Conservation (phyloP, 2,329 filamentous ascomycete species). For the Scytalidium sp. region DNA sequence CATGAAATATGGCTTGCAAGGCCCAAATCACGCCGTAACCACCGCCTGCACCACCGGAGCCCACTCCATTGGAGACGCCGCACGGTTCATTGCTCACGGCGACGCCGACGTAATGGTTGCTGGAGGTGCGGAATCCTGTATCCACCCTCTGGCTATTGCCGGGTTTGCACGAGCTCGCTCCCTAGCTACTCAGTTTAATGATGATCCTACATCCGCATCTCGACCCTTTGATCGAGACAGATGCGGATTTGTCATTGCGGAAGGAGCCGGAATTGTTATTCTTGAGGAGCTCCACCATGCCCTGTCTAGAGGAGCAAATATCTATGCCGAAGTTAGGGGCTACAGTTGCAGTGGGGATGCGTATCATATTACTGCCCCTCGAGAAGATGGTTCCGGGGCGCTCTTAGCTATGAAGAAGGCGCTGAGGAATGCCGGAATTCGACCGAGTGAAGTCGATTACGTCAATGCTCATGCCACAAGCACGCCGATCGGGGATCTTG, state of each 20-base stretch:
- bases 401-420: slow-evolving; percentile 82
- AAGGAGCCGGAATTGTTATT: slow-evolving; percentile 84
- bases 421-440: slow-evolving; percentile 66
- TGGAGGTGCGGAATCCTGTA: slow-evolving; percentile 92
- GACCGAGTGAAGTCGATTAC: slow-evolving; percentile 75
- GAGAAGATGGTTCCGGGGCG: slow-evolving; percentile 78
- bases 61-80: slow-evolving; percentile 90
- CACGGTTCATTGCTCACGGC: slow-evolving; percentile 85
- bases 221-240: slow-evolving; percentile 82
- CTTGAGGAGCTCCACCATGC: slow-evolving; percentile 92
- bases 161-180: slow-evolving; percentile 89
- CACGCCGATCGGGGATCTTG: slow-evolving; percentile 79
- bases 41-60: slow-evolving; percentile 96
- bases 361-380: slow-evolving; percentile 88
- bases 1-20: slow-evolving; percentile 85
- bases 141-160: slow-evolving; percentile 88
- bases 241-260: slow-evolving; percentile 86
- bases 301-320: slow-evolving; percentile 69
- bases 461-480: slow-evolving; percentile 95
- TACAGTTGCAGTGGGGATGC: slow-evolving; percentile 92
- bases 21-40: slow-evolving; percentile 88
- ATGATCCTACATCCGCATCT: slow-evolving; percentile 67
- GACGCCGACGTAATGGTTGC: slow-evolving; percentile 95
- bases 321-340: slow-evolving; percentile 86
- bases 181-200: slow-evolving; percentile 77